Percentiles rank a stretch among this genome's conserved stretches.
These are phyloP conservation scores for Plasmodium cynomolgi DNA, from an alignment of 169 alveolate species.

Conservation along the genomic window DNA sequence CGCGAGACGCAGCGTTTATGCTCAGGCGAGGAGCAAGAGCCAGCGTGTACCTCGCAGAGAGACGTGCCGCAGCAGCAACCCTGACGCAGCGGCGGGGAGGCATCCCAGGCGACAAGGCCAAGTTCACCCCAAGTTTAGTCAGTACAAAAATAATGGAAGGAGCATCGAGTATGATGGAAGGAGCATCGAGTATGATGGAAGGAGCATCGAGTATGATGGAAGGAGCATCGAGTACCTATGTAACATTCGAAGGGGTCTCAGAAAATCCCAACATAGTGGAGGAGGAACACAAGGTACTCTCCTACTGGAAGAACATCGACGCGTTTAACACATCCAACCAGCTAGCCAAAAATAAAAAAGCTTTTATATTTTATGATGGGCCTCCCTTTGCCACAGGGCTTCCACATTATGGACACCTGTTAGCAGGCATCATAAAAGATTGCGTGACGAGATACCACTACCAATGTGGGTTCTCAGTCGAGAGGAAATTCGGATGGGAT, in stretches of 20 bases:
- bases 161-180: neutral
- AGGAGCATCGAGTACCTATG: neutral
- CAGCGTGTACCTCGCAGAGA: neutral
- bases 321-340: slow-evolving; percentile 86
- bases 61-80: neutral
- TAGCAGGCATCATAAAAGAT: slow-evolving; percentile 99
- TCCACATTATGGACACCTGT: slow-evolving; percentile 99
- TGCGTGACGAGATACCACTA: slow-evolving; percentile 98
- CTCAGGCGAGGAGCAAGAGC: neutral
- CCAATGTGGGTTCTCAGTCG: slow-evolving; percentile 96
- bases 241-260: slow-evolving; percentile 77
- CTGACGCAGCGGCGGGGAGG: neutral
- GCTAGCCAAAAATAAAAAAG: slow-evolving; percentile 88
- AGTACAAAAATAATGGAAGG: neutral
- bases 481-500: slow-evolving; percentile 99
- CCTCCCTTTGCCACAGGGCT: slow-evolving; percentile 99
- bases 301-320: slow-evolving; percentile 89
- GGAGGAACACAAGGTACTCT: slow-evolving; percentile 89
- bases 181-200: too few relatives aligned
- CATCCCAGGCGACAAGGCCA: neutral
- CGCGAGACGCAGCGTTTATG: neutral
- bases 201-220: too few relatives aligned
- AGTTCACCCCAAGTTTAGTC: neutral
- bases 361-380: slow-evolving; percentile 98
- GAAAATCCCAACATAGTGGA: slow-evolving; percentile 92